phyloP scores from a whole-genome alignment of 441 rosid species.

The Populus hybrid region DNA sequence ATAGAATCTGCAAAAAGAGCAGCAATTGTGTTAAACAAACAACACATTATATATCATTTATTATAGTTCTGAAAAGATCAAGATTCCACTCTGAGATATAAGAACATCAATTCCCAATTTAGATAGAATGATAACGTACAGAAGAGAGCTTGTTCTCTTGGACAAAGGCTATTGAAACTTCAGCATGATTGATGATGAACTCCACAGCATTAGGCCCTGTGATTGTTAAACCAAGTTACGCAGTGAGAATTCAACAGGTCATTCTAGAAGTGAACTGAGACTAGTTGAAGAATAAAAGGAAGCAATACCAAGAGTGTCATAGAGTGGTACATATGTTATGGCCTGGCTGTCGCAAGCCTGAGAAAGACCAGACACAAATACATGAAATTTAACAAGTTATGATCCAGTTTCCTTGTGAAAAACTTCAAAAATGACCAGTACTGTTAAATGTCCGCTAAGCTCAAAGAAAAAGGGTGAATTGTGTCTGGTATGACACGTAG shows the following conservation, averaged over 20 bases:
- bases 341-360: slow-evolving; percentile 89
- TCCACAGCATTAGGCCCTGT: slow-evolving; percentile 91
- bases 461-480: background rate
- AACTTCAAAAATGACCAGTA: background rate
- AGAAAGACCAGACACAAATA: slow-evolving; percentile 11
- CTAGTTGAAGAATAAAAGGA: background rate
- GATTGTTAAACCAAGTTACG: background rate
- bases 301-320: slow-evolving; percentile 74
- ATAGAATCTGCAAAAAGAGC: slow-evolving; percentile 49
- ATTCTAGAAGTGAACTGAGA: background rate
- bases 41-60: background rate
- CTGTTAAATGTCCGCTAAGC: background rate
- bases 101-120: background rate
- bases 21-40: background rate
- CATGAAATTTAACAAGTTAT: background rate
- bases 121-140: slow-evolving; percentile 35
- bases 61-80: background rate
- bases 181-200: slow-evolving; percentile 88
- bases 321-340: slow-evolving; percentile 76
- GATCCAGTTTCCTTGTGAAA: background rate
- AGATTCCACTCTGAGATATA: background rate
- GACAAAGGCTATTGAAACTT: slow-evolving; percentile 72
- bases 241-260: background rate
- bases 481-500: background rate
- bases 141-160: slow-evolving; percentile 74